Conservation (phyloP, 306 rosid species). For the Quercus ilex region DNA sequence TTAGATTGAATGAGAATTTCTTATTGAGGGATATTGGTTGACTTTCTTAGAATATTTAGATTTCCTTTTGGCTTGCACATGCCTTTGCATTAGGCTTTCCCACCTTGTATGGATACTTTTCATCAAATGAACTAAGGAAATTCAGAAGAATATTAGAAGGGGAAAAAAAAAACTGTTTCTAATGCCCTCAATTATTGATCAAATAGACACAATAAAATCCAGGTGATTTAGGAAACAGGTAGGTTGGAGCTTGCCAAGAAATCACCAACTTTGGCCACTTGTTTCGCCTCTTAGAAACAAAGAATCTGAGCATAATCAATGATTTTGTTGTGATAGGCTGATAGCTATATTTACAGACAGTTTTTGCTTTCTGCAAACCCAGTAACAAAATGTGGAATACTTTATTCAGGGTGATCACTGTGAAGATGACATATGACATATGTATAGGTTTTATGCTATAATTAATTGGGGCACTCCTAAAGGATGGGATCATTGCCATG, state of each 20-base stretch:
- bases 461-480: not conserved
- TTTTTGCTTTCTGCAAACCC: not conserved
- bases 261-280: not conserved
- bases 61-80: not conserved
- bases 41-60: not conserved
- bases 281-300: not conserved
- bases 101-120: not conserved
- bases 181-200: not conserved
- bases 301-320: not conserved
- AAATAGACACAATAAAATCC: not conserved
- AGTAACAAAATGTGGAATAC: not conserved
- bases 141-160: not conserved
- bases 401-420: not conserved
- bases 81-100: not conserved
- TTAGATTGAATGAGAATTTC: not conserved
- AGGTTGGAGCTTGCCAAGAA: not conserved
- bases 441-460: not conserved
- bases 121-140: not conserved
- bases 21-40: not conserved
- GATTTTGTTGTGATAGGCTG: not conserved
- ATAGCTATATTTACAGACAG: not conserved
- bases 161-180: not conserved
- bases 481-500: not conserved
- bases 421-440: not conserved
- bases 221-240: not conserved